Evolutionary conservation across 306 rosid genomes (phyloP).

Genomic region (Fragaria vesca): DNA sequence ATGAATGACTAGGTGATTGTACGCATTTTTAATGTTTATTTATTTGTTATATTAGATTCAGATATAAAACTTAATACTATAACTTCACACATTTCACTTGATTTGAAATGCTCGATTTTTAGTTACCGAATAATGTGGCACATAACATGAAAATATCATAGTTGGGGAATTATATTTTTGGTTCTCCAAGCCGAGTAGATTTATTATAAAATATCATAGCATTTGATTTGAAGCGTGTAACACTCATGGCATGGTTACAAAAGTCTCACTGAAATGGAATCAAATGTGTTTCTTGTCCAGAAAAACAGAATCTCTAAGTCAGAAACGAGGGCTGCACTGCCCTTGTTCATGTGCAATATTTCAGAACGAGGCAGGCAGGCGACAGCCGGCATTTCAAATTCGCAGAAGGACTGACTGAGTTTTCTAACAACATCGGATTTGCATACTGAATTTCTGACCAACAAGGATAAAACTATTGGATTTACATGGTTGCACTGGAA

Average conservation of each 20-base stretch:
- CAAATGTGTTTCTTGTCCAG: neutral
- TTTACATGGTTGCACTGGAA: neutral
- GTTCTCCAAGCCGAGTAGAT: neutral
- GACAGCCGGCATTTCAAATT: slow-evolving; percentile 5
- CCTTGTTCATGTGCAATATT: neutral
- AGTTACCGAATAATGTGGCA: neutral
- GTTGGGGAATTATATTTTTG: neutral
- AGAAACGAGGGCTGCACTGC: slow-evolving; percentile 7
- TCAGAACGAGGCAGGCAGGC: slow-evolving; percentile 9
- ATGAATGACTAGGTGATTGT: too few relatives aligned
- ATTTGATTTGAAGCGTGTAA: neutral
- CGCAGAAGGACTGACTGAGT: neutral
- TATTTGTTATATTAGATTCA: neutral
- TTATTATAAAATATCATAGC: neutral
- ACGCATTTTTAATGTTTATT: too few relatives aligned
- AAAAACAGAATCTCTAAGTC: slow-evolving; percentile 10
- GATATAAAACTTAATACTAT: neutral
- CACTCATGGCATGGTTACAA: neutral
- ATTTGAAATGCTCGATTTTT: too few relatives aligned
- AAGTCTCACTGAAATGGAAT: neutral
- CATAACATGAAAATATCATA: neutral
- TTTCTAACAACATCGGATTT: neutral
- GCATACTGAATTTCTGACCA: neutral
- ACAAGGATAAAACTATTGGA: neutral
- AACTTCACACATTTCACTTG: neutral